Evolutionary conservation across 1,284 basidiomycete species (phyloP), one percentile per base, ranked within the genome.

Genomic region (Neonothopanus nambi): DNA sequence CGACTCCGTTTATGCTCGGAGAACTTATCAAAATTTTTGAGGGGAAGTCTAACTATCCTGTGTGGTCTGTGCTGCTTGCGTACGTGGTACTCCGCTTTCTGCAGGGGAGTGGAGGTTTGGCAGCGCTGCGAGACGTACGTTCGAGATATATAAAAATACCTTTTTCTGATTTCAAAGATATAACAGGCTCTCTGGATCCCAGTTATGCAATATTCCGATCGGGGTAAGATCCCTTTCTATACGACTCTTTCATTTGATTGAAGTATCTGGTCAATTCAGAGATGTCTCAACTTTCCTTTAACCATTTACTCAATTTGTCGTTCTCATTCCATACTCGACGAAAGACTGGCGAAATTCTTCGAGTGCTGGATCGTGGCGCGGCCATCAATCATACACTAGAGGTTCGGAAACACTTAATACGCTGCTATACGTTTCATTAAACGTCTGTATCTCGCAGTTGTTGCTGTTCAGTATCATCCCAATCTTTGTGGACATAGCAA

Each of bases 301-400:
- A 91, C 56, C 91, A 92, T 61, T 69, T 93, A 9, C 76, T 94
- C 13, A 89, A 89, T 57, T 81, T 96, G 20, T 90, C 88, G 8
- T 85, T 95, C 61, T 81, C 87, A n/a, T 95, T 90, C 81, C 89
- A 95, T 69, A 87, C 83, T 11, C 81, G 80, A 57, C 80, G 93
- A 78, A 64, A 89, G 81, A 70, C 91, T 77, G 57, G 91, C 80
- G 63, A 96, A 86, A 71, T 95, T 80, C 37, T 98, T 81, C 73
- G 92, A 84, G 65, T 81, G 83, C 59, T 98, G 84, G 82, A 98
- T 86, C 73, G 92, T 87, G 78, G 93, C 84, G 75, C 95, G 85
- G 72, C 92, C 81, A 76, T 95, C 78, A 67, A 95, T 84, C 68
- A 91, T 80, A 62, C 90, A 76, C 43, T 95, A 81, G 77, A 83